Evolutionary conservation across 2,329 filamentous ascomycete genomes (phyloP).

Genomic region (Dothistroma septosporum): DNA sequence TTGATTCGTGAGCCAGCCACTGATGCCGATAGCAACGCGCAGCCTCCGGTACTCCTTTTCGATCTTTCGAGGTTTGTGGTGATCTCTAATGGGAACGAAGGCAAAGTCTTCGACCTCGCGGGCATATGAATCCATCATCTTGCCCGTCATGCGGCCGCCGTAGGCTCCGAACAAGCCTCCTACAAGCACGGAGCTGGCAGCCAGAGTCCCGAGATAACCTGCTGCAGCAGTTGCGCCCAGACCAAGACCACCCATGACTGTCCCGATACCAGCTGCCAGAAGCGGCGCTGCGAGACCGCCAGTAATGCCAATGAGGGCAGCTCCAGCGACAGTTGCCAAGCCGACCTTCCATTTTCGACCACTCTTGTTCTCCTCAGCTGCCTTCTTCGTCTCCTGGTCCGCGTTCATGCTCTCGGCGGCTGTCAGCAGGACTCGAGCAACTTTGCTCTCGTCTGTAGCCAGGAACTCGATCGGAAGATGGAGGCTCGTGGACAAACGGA

Average conservation of each 20-base stretch:
- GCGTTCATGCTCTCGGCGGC: constrained; percentile 74
- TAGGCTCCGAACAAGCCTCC: constrained; percentile 91
- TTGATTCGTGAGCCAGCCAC: constrained; percentile 72
- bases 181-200: constrained; percentile 73
- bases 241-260: constrained; percentile 72
- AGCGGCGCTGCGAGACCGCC: constrained; percentile 74
- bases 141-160: constrained; percentile 72
- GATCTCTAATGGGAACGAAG: constrained; percentile 67
- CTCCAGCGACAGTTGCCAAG: constrained; percentile 80
- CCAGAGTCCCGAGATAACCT: constrained; percentile 72
- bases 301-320: constrained; percentile 78
- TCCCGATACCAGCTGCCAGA: constrained; percentile 72
- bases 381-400: constrained; percentile 70
- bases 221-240: constrained; percentile 71
- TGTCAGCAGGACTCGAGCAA: constrained; percentile 70
- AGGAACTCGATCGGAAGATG: constrained; percentile 33
- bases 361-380: constrained; percentile 62
- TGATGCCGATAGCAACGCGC: constrained; percentile 76
- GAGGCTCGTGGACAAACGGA: constrained; percentile 35
- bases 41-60: constrained; percentile 51
- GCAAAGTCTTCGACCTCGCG: constrained; percentile 85
- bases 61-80: constrained; percentile 51
- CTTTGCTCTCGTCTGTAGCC: constrained; percentile 54
- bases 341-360: constrained; percentile 75
- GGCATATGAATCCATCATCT: constrained; percentile 84